These are phyloP conservation scores for Ilex aquifolium DNA, from an alignment of 257 asterid species.

Conservation along the genomic window DNA sequence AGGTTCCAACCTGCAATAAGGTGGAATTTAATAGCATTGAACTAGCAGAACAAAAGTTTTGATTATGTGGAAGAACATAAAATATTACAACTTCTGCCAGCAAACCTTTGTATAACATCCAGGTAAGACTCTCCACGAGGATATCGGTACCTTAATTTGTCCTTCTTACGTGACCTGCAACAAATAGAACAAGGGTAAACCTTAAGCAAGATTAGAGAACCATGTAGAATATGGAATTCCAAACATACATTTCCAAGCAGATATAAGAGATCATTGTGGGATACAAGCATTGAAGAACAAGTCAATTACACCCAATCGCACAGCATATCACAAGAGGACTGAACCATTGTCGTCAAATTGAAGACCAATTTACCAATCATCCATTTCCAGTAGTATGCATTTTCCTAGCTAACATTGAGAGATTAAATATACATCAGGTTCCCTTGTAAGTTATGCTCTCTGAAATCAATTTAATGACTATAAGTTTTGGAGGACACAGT, in stretches of 20 bases:
- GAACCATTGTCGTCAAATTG: no score
- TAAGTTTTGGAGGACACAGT: no score
- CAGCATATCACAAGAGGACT: no score
- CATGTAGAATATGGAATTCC: background rate
- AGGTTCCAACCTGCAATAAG: conserved; percentile 76
- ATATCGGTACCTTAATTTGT: conserved; percentile 92
- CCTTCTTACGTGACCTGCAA: conserved; percentile 85
- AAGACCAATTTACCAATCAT: no score
- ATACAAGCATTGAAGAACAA: no score
- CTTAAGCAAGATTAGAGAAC: conserved; percentile 6
- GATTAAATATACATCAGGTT: no score
- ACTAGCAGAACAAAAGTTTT: conserved; percentile 7
- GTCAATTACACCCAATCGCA: no score
- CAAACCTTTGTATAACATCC: conserved; percentile 96
- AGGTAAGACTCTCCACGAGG: conserved; percentile 99
- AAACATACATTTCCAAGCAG: background rate
- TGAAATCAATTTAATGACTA: no score
- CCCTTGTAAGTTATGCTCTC: no score
- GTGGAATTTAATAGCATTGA: conserved; percentile 13
- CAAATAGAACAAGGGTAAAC: conserved; percentile 12
- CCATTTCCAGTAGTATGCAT: no score
- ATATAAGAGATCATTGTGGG: background rate
- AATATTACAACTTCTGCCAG: conserved; percentile 7
- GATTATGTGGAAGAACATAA: conserved; percentile 7
- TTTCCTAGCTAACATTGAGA: no score